Evolutionary conservation across 164 flowering plant genomes (phyloP).

Genomic region (Vitis rotundifolia): DNA sequence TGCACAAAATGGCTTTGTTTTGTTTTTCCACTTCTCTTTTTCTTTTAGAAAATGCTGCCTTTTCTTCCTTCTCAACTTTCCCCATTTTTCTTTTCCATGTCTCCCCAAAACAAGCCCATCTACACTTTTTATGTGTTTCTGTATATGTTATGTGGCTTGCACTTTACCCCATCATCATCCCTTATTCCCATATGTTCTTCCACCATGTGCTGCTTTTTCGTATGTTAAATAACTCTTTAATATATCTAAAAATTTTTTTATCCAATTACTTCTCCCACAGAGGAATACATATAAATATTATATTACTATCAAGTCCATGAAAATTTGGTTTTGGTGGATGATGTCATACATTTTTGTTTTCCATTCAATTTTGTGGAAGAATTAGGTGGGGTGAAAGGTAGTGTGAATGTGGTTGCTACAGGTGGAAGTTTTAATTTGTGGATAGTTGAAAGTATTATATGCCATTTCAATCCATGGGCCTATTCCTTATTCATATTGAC

Average conservation of each 20-base stretch:
- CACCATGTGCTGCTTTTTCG: neutral
- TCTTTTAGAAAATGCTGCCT: neutral
- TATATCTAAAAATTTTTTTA: too few relatives aligned
- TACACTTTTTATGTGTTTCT: slow-evolving; percentile 1
- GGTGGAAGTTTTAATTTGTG: neutral
- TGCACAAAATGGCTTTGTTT: neutral
- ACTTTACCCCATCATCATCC: slow-evolving; percentile 9
- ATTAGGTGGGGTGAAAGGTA: too few relatives aligned
- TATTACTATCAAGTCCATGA: too few relatives aligned
- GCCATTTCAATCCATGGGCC: slow-evolving; percentile 9
- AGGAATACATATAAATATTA: too few relatives aligned
- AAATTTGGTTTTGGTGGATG: too few relatives aligned
- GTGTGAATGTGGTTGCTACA: too few relatives aligned
- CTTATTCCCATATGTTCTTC: slow-evolving; percentile 3
- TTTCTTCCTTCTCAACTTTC: neutral
- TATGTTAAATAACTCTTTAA: neutral
- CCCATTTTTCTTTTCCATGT: slow-evolving; percentile 6
- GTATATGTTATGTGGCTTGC: neutral
- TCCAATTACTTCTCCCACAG: too few relatives aligned
- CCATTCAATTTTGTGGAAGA: too few relatives aligned
- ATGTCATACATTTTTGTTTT: too few relatives aligned
- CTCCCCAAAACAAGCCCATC: slow-evolving; percentile 18
- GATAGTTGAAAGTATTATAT: neutral
- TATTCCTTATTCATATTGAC: neutral
- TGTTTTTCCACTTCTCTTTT: neutral